Evolutionary conservation across 2,329 filamentous ascomycete species (phyloP).

Genomic region (Sporothrix curviconia): DNA sequence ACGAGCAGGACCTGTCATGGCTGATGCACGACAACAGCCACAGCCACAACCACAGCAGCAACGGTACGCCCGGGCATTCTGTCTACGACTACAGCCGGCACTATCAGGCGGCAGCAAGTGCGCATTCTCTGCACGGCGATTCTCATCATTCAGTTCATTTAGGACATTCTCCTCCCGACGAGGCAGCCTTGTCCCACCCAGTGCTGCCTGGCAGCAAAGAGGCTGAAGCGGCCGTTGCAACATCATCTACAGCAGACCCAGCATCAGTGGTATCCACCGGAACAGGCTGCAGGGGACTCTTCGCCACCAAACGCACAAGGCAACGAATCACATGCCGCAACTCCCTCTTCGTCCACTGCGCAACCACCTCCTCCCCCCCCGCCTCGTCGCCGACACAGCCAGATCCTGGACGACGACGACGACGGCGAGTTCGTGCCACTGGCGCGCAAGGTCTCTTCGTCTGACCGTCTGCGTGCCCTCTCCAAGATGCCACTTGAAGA

Average conservation of each 20-base stretch:
- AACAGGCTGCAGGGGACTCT: too few relatives aligned
- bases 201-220: neutral
- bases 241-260: neutral
- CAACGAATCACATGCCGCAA: too few relatives aligned
- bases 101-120: neutral
- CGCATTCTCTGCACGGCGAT: neutral
- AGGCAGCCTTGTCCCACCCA: neutral
- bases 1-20: slow-evolving; percentile 17
- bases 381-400: slow-evolving; percentile 19
- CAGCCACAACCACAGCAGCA: neutral
- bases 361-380: neutral
- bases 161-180: too few relatives aligned
- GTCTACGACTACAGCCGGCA: neutral
- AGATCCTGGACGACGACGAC: slow-evolving; percentile 28
- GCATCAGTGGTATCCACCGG: neutral
- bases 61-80: neutral
- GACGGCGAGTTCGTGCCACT: slow-evolving; percentile 28
- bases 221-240: neutral
- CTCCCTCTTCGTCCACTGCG: neutral
- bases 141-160: neutral
- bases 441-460: slow-evolving; percentile 31
- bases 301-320: too few relatives aligned
- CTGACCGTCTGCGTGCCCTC: slow-evolving; percentile 31
- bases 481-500: slow-evolving; percentile 32
- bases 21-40: slow-evolving; percentile 12